phyloP scores from a whole-genome alignment of 2,329 filamentous ascomycete genomes.

The Ophiostoma sp. region DNA sequence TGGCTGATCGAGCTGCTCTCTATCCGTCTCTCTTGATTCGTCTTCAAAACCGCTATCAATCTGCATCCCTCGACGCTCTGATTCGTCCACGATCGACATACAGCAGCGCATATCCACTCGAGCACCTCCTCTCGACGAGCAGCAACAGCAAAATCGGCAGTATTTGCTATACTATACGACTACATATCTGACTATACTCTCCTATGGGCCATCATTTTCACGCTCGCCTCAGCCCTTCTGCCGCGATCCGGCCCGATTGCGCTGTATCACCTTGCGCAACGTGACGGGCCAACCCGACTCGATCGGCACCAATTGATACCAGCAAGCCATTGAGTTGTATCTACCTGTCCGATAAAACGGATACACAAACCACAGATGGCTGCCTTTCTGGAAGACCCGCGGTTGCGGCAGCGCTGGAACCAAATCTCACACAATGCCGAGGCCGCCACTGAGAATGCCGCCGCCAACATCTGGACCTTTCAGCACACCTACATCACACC shows the following conservation, averaged over 20 bases:
- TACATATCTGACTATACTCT: neutral
- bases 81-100: conserved; percentile 9
- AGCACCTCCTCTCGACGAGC: neutral
- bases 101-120: neutral
- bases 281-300: neutral
- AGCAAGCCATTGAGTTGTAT: no score
- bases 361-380: conserved; percentile 37
- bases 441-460: conserved; percentile 82
- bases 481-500: conserved; percentile 79
- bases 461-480: conserved; percentile 83
- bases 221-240: neutral
- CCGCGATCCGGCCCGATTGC: neutral
- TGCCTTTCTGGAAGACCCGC: conserved; percentile 68
- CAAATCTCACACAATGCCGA: conserved; percentile 80
- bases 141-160: neutral
- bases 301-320: neutral
- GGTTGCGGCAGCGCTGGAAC: conserved; percentile 88
- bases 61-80: neutral
- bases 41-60: neutral
- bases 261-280: conserved; percentile 16
- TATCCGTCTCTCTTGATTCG: neutral
- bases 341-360: neutral
- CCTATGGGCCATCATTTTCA: neutral
- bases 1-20: neutral
- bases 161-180: no score